Base-by-base conservation (phyloP, 371 early-diverging fungal species). In the Mortierella sp. region DNA sequence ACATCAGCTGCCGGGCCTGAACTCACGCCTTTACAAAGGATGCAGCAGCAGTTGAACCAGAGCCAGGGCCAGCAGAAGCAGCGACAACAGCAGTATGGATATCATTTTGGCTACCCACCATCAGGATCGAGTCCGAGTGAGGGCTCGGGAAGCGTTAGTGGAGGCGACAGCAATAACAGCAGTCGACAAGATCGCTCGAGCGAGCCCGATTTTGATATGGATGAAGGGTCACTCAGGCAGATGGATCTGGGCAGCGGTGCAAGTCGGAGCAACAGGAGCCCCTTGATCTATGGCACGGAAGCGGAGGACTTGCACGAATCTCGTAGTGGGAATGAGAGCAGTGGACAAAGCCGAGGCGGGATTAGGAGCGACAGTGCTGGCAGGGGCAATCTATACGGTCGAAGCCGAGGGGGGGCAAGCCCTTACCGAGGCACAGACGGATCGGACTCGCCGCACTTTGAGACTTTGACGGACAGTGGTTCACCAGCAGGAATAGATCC, bases 1-100 rank as follows among this genome's bases (percentile, higher is more conserved):
- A 4, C 47, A 6, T 48, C 43, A 0, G 42, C 58, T 1, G 19
- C 30, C 30, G 19, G 6, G 30, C 16, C 57, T 3, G 66, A 57
- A 8, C 21, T 73, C 52, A 73, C 74, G 2, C 74, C 68, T 0
- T 41, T 73, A 23, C 68, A 73, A 34, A 58, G 61, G 42, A 73
- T 73, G 74, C 74, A 73, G 42, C 73, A 73, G 21, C 73, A 73
- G 28, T 30, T 73, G 51, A 7, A 54, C 9, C 73, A 73, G 39
- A 18, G 30, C 13, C 73, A 73, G 39, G 19, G 30, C 13, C 30
- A 49, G 0, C 63, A 64, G 16, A 55, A 56, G 18, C 62, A 54
- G 12, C 54, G 54, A 28, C 71, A 71, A 16, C 47, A 53, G 23
- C 71, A 64, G 26, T 46, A 49, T 19, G 53, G 51, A 26, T 63